Evolutionary conservation across 352 stramenopile species (phyloP).

Genomic region (Peronospora tabacina): DNA sequence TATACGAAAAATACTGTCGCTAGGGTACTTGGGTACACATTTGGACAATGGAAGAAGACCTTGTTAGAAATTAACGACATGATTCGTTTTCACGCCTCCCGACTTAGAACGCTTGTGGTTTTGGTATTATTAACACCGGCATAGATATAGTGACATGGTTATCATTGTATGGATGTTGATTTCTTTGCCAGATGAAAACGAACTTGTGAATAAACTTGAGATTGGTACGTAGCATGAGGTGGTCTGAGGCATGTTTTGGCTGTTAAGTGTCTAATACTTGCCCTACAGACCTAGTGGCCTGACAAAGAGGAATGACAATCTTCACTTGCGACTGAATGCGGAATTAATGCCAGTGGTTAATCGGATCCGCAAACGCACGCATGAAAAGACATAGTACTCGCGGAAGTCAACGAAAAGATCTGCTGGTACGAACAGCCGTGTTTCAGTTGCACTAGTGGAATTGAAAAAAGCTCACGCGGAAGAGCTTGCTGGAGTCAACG

Average conservation of each 20-base stretch:
- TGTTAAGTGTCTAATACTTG: conserved; percentile 1
- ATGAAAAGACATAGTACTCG: conserved; percentile 26
- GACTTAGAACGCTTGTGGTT: conserved; percentile 12
- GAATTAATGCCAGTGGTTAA: conserved; percentile 17
- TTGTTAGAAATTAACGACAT: conserved; percentile 27
- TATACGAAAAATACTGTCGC: conserved; percentile 27
- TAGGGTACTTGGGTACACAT: conserved; percentile 43
- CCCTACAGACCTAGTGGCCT: conserved; percentile 25
- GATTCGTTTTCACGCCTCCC: conserved; percentile 50
- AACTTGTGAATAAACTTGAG: conserved; percentile 45
- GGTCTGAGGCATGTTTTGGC: background rate
- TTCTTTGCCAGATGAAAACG: conserved; percentile 12
- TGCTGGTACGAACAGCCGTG: conserved; percentile 16
- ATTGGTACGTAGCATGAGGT: conserved; percentile 40
- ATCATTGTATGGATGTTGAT: background rate
- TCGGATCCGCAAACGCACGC: conserved; percentile 20
- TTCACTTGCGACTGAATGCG: conserved; percentile 19
- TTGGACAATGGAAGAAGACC: conserved; percentile 26
- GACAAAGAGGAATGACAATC: conserved; percentile 14
- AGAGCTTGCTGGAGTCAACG: conserved; percentile 5
- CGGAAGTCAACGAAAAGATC: conserved; percentile 9
- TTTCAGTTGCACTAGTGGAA: background rate
- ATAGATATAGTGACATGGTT: background rate
- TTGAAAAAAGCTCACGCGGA: conserved; percentile 16
- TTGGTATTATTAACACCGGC: background rate